These are phyloP conservation scores for Lanmaoa rubissima DNA, from an alignment of 768 basidiomycete genomes.

Conservation along the genomic window DNA sequence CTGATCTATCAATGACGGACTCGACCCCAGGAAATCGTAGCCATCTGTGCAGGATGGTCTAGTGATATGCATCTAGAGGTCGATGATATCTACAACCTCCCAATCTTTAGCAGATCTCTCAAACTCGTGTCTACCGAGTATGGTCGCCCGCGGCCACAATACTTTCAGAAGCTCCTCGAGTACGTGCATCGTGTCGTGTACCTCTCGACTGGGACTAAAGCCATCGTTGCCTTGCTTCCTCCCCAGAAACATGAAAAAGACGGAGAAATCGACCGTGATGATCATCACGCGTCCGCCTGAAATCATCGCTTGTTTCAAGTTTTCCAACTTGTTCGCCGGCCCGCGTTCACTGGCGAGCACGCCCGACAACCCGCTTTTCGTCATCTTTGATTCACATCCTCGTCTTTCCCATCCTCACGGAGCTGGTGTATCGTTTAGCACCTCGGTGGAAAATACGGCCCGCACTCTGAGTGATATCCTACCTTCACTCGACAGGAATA, in stretches of 20 bases:
- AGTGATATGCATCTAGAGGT: slow-evolving; percentile 53
- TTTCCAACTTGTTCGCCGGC: slow-evolving; percentile 9
- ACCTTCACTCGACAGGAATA: slow-evolving; percentile 41
- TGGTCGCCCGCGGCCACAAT: slow-evolving; percentile 35
- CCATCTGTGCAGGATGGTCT: slow-evolving; percentile 58
- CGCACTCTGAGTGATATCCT: slow-evolving; percentile 46
- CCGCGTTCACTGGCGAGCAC: not conserved
- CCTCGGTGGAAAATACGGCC: slow-evolving; percentile 44
- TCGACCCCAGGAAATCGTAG: slow-evolving; percentile 48
- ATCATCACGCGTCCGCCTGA: slow-evolving; percentile 73
- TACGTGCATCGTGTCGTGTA: slow-evolving; percentile 10
- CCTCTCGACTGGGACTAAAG: not conserved
- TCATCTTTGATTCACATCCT: slow-evolving; percentile 68
- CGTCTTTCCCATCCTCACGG: slow-evolving; percentile 58
- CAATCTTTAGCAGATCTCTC: slow-evolving; percentile 46
- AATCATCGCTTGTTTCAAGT: slow-evolving; percentile 54
- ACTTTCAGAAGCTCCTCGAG: slow-evolving; percentile 36
- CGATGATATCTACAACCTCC: slow-evolving; percentile 48
- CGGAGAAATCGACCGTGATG: slow-evolving; percentile 32
- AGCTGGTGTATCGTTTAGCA: slow-evolving; percentile 55
- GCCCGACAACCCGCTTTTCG: slow-evolving; percentile 38
- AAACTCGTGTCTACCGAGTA: slow-evolving; percentile 36
- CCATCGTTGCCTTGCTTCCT: not conserved
- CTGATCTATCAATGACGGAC: not conserved
- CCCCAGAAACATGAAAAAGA: slow-evolving; percentile 25